Base-by-base conservation (phyloP, 2,329 filamentous ascomycete species). In the Botryotinia globosa region DNA sequence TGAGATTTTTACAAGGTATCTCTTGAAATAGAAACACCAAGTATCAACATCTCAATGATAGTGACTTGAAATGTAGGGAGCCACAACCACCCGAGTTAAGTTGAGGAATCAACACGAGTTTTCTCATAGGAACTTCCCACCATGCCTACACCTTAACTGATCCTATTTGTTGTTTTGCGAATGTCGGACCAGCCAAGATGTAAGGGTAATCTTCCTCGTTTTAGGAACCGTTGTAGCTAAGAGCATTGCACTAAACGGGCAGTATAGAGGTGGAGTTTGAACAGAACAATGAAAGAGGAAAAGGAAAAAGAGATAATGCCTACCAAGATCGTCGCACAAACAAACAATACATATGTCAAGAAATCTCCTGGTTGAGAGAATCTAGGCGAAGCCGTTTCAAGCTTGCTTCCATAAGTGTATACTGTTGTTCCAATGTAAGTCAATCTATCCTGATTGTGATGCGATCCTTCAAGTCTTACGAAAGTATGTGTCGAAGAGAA, bases 401-500 rank as follows among this genome's bases (percentile, higher is more conserved):
- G 84, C 73, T 85, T 85, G 78, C 87, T 90, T 77, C 87, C 86
- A 83, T 92, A 92, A 77, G 85, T 89, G 82, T 88, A 93, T 75
- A 92, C 87, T 89, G 12, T 68, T 68, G 78, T 74, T 72, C 66
- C 65, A 72, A 72, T 58, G 73, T 77, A 74, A 77, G 73, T 56
- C 37, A 65, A 68, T 22, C 64, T 64, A 32, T 44, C 16, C 5
- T 34, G 61, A 70, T 42, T 73, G 44, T 74, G 73, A 74, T 74
- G 72, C 70, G 45, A 67, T 39, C 56, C 42, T 74, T 74, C 73
- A 74, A 76, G 70, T 72, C 87, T 78, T 84, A 90, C 87, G 81
- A 80, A 92, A 90, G 83, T 91, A 92, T 66, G 91, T 88, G 81
- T 93, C 91, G 80, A 92, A 85, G 69, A 92, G 78, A 74, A 92